Evolutionary conservation across 495 filamentous ascomycete species (phyloP), one percentile per base, ranked within the genome.

Genomic region (Parachaetomium inaequale): DNA sequence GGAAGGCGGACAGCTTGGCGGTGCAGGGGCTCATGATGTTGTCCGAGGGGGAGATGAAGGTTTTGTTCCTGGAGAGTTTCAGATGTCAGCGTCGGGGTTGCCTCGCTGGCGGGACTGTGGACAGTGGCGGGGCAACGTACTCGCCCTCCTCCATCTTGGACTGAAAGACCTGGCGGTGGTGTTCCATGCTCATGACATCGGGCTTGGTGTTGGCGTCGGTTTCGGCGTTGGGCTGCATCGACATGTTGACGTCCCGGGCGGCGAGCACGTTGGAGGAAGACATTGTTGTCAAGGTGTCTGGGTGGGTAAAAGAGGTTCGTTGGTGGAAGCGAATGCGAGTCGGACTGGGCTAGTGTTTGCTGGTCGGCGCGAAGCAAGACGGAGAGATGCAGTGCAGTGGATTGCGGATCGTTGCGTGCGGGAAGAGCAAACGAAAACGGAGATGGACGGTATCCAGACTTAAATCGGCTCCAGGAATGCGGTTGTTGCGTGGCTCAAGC

Each of bases 21-120:
- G 90, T 92, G 75, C 91, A 93, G 17, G 93, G 93, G 63, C 88
- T 92, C 88, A 95, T 88, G 76, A 97, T 91, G 72, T 85, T 88
- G 70, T 97, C 93, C 12, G 90, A 94, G 0, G 93, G 93, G n/a
- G 90, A 94, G 70, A 96, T 79, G 76, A 95, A 97, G 61, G 82
- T 76, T 68, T 85, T 83, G 58, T 85, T 78, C 28, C 74, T 76
- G 55, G 61, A 38, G 7, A 15, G 4, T n/a, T n/a, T n/a, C 19
- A 21, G 15, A 21, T 6, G 23, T 28, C 12, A 56, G 25, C 26
- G 10, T 46, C 7, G 46, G 5, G 7, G 19, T 29, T 32, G 17
- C n/a, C 29, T 21, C 47, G 2, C 26, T 15, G 5, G 10, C 17
- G 4, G 7, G 3, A 10, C 2, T 14, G 15, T 7, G 5, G 19